Base-by-base conservation (phyloP, 192 early-diverging fungal species). In the Umbelopsis vinacea region DNA sequence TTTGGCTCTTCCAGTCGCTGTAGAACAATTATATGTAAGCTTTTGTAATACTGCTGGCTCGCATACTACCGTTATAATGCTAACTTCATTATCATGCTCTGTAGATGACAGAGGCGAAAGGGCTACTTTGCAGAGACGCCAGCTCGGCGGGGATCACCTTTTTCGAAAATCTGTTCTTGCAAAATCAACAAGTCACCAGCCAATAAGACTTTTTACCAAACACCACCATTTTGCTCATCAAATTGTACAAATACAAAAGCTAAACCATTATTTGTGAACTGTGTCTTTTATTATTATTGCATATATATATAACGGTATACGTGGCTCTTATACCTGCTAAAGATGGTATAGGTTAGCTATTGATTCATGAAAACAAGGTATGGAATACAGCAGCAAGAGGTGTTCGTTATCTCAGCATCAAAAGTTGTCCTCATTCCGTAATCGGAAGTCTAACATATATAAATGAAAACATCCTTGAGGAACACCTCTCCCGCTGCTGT, bases 61-160 rank as follows among this genome's bases (percentile, higher is more conserved):
- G 69, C 73, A 15, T 38, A 63, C 67, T 21, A 57, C 33, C 46
- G 47, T 35, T 54, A n/a, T n/a, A 33, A 68, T 74, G 55, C 55
- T 66, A 70, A 80, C 43, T 47, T 53, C 46, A n/a, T n/a, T n/a
- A n/a, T n/a, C n/a, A 46, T 66, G 11, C 5, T 43, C 6, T 0
- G 11, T 47, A 87, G 83, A 87, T 94, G 78, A 88, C 92, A 15
- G 96, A 97, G 82, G 85, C 79, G 12, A 83, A 85, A 38, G 95
- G 93, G 0, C 76, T 87, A 29, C 76, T 97, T n/a, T 97, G 95
- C 76, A 83, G 94, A 57, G 96, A 98, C 73, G 94, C 97, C 70
- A 91, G 87, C 6, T 86, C 94, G 0, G 91, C 93, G 70, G 96
- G 95, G 7, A 71, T 97, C 38, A 80, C 87, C 38, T 98, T 93